Percentiles rank a stretch among this genome's conserved stretches.
phyloP scores from a whole-genome alignment of 2,329 filamentous ascomycete genomes.

The Xylariaceae sp. region DNA sequence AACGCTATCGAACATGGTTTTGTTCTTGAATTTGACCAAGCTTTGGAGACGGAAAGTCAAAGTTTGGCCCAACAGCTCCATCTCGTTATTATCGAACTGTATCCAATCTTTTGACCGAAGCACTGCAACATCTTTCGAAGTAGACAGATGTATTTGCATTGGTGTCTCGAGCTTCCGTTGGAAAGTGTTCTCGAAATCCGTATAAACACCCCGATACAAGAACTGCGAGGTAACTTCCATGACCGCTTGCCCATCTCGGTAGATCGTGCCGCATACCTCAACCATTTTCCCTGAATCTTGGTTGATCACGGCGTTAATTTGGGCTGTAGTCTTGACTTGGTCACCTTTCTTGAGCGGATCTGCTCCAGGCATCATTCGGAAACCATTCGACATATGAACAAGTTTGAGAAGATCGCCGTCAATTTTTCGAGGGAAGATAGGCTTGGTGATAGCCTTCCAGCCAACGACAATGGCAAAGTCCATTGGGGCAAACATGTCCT shows the following conservation, averaged over 20 bases:
- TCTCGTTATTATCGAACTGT: conserved; percentile 71
- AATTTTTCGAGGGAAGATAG: conserved; percentile 94
- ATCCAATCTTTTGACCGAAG: conserved; percentile 98
- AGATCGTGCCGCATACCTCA: conserved; percentile 97
- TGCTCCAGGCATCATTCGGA: conserved; percentile 96
- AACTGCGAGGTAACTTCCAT: conserved; percentile 99
- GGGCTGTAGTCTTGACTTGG: conserved; percentile 84
- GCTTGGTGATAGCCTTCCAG: conserved; percentile 99
- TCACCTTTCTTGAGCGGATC: conserved; percentile 95
- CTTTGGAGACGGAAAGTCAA: conserved; percentile 94
- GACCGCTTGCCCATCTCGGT: conserved; percentile 74
- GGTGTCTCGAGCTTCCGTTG: conserved; percentile 94
- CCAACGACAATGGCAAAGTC: conserved; percentile 98
- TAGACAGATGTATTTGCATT: conserved; percentile 84
- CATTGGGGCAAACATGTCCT: conserved; percentile 94
- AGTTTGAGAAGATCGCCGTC: conserved; percentile 95
- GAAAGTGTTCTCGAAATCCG: conserved; percentile 96
- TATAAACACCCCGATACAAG: conserved; percentile 89
- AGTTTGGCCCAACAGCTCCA: conserved; percentile 87
- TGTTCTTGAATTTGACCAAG: conserved; percentile 91
- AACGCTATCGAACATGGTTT: conserved; percentile 83
- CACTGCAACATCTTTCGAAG: conserved; percentile 87
- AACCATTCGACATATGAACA: conserved; percentile 93
- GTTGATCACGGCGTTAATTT: conserved; percentile 97
- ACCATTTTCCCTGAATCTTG: conserved; percentile 99